phyloP scores from a whole-genome alignment of 2,329 filamentous ascomycete species.

The Paramyrothecium roridum region DNA sequence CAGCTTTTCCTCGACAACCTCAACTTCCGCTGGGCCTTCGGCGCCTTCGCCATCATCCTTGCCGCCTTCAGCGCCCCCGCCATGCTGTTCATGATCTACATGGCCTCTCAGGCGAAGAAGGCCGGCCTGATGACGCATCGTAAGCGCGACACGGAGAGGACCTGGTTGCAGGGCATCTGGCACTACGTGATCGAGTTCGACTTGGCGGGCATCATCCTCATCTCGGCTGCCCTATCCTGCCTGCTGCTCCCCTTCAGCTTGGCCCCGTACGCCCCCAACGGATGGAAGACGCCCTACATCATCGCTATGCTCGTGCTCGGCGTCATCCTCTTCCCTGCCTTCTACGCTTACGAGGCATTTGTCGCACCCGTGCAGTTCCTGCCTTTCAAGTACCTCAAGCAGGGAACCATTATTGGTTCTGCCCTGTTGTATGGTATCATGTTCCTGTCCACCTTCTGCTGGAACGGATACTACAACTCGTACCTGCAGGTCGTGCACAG shows the following conservation, averaged over 20 bases:
- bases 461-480: constrained; percentile 49
- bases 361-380: constrained; percentile 56
- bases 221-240: constrained; percentile 48
- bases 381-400: constrained; percentile 46
- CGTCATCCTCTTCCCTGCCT: constrained; percentile 38
- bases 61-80: constrained; percentile 35
- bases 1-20: constrained; percentile 32
- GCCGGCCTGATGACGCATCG: constrained; percentile 36
- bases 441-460: constrained; percentile 37
- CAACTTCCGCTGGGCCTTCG: constrained; percentile 50
- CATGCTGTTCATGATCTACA: constrained; percentile 31
- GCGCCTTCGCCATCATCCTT: constrained; percentile 60
- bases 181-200: constrained; percentile 61
- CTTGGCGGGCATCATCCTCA: constrained; percentile 48
- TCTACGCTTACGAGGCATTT: constrained; percentile 42
- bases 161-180: constrained; percentile 37
- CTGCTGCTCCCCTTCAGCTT: constrained; percentile 51
- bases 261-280: constrained; percentile 26
- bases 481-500: constrained; percentile 45
- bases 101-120: constrained; percentile 41
- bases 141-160: constrained; percentile 38
- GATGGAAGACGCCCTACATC: constrained; percentile 40
- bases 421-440: constrained; percentile 36
- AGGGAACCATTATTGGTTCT: constrained; percentile 46
- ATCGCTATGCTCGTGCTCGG: constrained; percentile 48